Base-by-base conservation (phyloP, 108 stramenopile genomes). In the Discostella pseudostelligera region DNA sequence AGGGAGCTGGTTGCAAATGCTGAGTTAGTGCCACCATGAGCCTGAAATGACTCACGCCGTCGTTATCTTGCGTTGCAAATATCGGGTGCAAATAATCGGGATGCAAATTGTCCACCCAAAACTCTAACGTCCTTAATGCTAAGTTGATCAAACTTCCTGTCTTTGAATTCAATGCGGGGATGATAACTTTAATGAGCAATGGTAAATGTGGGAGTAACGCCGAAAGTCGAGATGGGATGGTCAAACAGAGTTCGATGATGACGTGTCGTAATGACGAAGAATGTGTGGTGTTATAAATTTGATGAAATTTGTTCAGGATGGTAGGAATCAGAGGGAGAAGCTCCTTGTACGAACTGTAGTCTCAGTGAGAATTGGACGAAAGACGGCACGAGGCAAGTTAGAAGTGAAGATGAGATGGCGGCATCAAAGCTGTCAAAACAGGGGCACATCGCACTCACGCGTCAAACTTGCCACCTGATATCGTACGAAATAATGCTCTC, bases 21-120 rank as follows among this genome's bases (percentile, higher is more conserved):
- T 58, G 64, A 25, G 93, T 90, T 2, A 98, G 76, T 13, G 89
- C 75, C 7, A 82, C 69, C 92, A 96, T 93, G 54, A 98, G 61
- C 24, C 81, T 76, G 40, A 76, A 78, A 16, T 83, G 37, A 19
- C 56, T 56, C 9, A 82, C 59, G 47, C 78, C 77, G 9, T 76
- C 42, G 24, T 59, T 32, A 8, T 59, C 73, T 49, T 87, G 67
- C 54, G 81, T 82, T 17, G 84, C 79, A 21, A 90, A 47, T 42
- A 89, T 85, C 0, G 86, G 88, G 63, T 83, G 87, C 11, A 96
- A 56, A 70, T 81, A 93, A 43, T 90, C 92, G 6, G 95, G 87
- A 78, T 94, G 94, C 17, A 98, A 70, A 57, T 97, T 97, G 79
- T 99, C 96, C 6, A 97, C 85, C 96, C 96, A 99, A 78, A 97